Evolutionary conservation across 2,329 filamentous ascomycete species (phyloP).

Genomic region (Cladophialophora exuberans): DNA sequence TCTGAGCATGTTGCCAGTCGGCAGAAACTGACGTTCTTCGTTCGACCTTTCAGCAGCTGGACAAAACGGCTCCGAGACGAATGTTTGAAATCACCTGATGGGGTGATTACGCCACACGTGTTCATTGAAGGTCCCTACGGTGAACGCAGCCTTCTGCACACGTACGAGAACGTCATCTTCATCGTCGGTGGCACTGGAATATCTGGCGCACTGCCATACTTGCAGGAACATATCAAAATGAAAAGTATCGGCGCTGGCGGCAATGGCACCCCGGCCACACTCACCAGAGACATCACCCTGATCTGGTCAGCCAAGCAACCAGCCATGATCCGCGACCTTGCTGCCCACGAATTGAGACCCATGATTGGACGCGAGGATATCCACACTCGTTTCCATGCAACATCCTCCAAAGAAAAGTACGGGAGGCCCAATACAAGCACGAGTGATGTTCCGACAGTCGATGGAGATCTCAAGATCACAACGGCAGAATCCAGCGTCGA

Average conservation of each 20-base stretch:
- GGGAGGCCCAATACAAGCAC: background rate
- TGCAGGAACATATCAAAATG: slow-evolving; percentile 32
- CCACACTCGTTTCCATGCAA: slow-evolving; percentile 38
- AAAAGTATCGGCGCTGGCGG: background rate
- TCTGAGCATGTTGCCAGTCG: slow-evolving; percentile 19
- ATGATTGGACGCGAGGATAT: slow-evolving; percentile 39
- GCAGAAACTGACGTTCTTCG: slow-evolving; percentile 50
- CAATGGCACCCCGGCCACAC: slow-evolving; percentile 15
- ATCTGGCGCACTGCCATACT: slow-evolving; percentile 52
- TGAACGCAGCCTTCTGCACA: slow-evolving; percentile 44
- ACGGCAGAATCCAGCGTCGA: background rate
- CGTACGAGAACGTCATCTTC: slow-evolving; percentile 57
- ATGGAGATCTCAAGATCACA: slow-evolving; percentile 17
- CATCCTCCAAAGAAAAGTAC: slow-evolving; percentile 13
- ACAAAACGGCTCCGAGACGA: slow-evolving; percentile 50
- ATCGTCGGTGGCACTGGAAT: slow-evolving; percentile 44
- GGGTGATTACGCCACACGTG: slow-evolving; percentile 39
- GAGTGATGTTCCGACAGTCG: background rate
- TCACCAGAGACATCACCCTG: slow-evolving; percentile 38
- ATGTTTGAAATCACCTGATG: slow-evolving; percentile 37
- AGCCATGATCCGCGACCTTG: slow-evolving; percentile 38
- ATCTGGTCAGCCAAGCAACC: slow-evolving; percentile 41
- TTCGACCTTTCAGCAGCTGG: slow-evolving; percentile 57
- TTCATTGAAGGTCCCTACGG: slow-evolving; percentile 58
- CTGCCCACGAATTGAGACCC: slow-evolving; percentile 34